phyloP scores from a whole-genome alignment of 2,329 filamentous ascomycete species.

The Aspergillus latus region DNA sequence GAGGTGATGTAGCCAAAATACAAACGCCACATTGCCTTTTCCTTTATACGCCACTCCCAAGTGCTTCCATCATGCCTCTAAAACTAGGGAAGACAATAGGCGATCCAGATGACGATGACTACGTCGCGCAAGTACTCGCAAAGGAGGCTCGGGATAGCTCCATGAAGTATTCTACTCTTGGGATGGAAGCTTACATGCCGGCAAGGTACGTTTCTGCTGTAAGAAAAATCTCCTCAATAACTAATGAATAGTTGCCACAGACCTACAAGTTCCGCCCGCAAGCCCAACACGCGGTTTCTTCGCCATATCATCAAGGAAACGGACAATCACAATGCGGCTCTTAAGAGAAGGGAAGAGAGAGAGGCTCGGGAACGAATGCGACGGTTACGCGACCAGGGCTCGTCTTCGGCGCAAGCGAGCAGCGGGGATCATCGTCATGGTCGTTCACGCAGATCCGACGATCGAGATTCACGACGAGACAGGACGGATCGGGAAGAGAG shows the following conservation, averaged over 20 bases:
- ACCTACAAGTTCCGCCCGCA: slow-evolving; percentile 67
- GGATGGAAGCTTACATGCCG: slow-evolving; percentile 65
- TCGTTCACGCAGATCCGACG: slow-evolving; percentile 17
- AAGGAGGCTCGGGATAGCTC: slow-evolving; percentile 75
- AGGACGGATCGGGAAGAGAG: slow-evolving; percentile 26
- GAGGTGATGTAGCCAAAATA: slow-evolving; percentile 6
- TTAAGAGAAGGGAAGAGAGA: slow-evolving; percentile 78
- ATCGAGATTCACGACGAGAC: slow-evolving; percentile 22
- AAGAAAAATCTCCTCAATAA: background rate
- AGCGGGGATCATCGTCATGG: slow-evolving; percentile 37
- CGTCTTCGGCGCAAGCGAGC: slow-evolving; percentile 21
- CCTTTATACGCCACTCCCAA: background rate
- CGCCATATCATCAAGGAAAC: slow-evolving; percentile 85
- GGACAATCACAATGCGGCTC: slow-evolving; percentile 81
- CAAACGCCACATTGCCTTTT: background rate
- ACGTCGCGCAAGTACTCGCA: slow-evolving; percentile 75
- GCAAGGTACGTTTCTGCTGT: slow-evolving; percentile 46
- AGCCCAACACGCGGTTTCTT: slow-evolving; percentile 88
- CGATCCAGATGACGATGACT: slow-evolving; percentile 51
- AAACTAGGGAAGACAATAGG: slow-evolving; percentile 38
- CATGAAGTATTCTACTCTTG: slow-evolving; percentile 71
- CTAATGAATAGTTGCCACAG: slow-evolving; percentile 41
- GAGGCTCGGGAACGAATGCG: slow-evolving; percentile 73
- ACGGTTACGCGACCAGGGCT: slow-evolving; percentile 50
- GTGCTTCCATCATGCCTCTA: slow-evolving; percentile 28